Conservation (phyloP, 768 basidiomycete species). For the Collybia sordida region DNA sequence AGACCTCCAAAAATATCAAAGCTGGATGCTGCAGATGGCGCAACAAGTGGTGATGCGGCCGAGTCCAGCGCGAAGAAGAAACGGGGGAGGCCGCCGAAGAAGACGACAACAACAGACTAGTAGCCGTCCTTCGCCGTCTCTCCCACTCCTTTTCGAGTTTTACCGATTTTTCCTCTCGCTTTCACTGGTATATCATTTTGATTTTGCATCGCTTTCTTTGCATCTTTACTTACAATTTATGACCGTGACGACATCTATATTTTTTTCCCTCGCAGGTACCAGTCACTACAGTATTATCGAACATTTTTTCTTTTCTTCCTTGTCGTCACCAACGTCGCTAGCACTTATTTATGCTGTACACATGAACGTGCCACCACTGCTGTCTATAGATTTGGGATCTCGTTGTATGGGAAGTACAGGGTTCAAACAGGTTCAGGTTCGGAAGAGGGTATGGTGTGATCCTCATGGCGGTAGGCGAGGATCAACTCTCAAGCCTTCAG, state of each 20-base stretch:
- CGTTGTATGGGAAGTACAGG: constrained; percentile 22
- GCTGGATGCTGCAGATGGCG: constrained; percentile 39
- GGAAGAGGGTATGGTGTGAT: constrained; percentile 16
- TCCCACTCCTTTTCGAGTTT: constrained; percentile 15
- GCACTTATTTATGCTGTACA: constrained; percentile 36
- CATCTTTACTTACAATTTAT: constrained; percentile 27
- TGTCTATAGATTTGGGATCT: constrained; percentile 20
- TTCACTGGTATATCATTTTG: constrained; percentile 23
- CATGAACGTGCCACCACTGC: constrained; percentile 22
- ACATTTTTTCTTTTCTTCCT: constrained; percentile 20
- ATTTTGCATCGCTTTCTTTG: constrained; percentile 11
- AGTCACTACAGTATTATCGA: constrained; percentile 20
- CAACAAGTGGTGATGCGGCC: constrained; percentile 35
- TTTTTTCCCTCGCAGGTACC: constrained; percentile 23
- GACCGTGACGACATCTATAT: constrained; percentile 32
- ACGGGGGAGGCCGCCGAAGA: constrained; percentile 71
- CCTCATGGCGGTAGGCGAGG: constrained; percentile 19
- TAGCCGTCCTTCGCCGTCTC: constrained; percentile 13
- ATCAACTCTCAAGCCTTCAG: constrained; percentile 2
- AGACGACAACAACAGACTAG: constrained; percentile 32
- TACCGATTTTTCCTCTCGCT: constrained; percentile 18
- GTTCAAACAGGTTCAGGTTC: too few relatives aligned
- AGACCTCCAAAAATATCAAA: constrained; percentile 72
- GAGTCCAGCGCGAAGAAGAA: constrained; percentile 65
- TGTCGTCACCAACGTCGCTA: constrained; percentile 26